These are phyloP conservation scores for Ichthyophonus hoferi DNA, from an alignment of 208 protist species.

Conservation along the genomic window DNA sequence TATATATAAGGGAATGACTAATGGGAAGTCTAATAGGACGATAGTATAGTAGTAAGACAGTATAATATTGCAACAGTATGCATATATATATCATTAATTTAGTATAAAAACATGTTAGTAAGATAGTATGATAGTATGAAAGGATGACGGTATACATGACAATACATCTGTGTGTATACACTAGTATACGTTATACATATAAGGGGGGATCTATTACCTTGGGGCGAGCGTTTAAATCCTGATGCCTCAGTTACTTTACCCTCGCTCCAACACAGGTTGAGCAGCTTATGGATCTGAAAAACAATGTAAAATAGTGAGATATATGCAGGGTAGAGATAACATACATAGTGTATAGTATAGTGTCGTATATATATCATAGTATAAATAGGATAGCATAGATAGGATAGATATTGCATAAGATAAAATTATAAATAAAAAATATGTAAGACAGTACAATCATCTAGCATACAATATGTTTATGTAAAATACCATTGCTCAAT, in stretches of 20 bases:
- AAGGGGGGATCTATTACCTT: background rate
- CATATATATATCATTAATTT: background rate
- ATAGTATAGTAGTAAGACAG: too few species aligned
- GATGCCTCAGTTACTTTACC: slow-evolving; percentile 3
- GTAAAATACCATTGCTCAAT: too few species aligned
- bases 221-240: background rate
- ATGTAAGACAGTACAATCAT: too few species aligned
- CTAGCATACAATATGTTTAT: too few species aligned
- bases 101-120: background rate
- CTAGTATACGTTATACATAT: slow-evolving; percentile 14
- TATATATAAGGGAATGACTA: background rate
- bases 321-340: too few species aligned
- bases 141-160: background rate
- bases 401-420: too few species aligned
- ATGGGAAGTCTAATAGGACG: background rate
- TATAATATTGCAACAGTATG: background rate
- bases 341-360: too few species aligned
- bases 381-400: too few species aligned
- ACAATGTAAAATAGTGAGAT: too few species aligned
- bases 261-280: slow-evolving; percentile 48
- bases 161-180: background rate
- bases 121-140: background rate
- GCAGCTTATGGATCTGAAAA: slow-evolving; percentile 40
- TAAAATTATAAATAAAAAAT: too few species aligned
- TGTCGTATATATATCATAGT: too few species aligned